Base-by-base conservation (phyloP, 345 rosid species). In the Pugionium dolabratum region DNA sequence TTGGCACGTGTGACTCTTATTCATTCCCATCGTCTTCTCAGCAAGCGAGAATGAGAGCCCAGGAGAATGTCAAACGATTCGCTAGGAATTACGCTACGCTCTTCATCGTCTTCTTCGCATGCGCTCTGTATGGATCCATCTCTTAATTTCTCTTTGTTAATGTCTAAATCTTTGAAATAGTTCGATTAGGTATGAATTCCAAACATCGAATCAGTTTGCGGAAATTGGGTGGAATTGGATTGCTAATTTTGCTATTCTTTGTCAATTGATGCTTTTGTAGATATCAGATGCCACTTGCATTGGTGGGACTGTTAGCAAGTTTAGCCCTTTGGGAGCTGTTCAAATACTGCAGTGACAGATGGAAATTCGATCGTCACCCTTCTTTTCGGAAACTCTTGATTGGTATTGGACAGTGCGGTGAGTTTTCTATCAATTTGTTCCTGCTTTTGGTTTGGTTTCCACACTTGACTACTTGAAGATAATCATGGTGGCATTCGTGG, bases 281-380 rank as follows among this genome's bases (percentile, higher is more conserved):
- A 78, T 94, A 94, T 77, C 97, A 90, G 75, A 89, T 90, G 91
- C 97, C 96, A 9, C 80, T 88, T 59, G 89, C 99, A 45, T 90
- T 94, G 54, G 76, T 83, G 54, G 97, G 97, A 58, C 75, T 94
- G 76, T 36, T 88, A 53, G 83, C 86, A 55, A 79, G 96, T 74
- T 84, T 94, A 83, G 95, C 86, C 4, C 71, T 94, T 59, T 94
- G 97, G 99, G 97, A 90, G 67, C 44, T 80, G 31, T 83, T 94
- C 83, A 88, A 80, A 79, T 84, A 84, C 73, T 77, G 86, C 50
- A 81, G 80, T 70, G 84, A 83, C 30, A 79, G 62, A 54, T 94
- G 90, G 95, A 79, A 76, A 11, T 87, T 85, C 75, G 86, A 88
- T 64, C 76, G 75, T 9, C 79, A 78, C 53, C 93, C 96, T 69